phyloP scores from a whole-genome alignment of 257 asterid genomes.

The Sherardia arvensis region DNA sequence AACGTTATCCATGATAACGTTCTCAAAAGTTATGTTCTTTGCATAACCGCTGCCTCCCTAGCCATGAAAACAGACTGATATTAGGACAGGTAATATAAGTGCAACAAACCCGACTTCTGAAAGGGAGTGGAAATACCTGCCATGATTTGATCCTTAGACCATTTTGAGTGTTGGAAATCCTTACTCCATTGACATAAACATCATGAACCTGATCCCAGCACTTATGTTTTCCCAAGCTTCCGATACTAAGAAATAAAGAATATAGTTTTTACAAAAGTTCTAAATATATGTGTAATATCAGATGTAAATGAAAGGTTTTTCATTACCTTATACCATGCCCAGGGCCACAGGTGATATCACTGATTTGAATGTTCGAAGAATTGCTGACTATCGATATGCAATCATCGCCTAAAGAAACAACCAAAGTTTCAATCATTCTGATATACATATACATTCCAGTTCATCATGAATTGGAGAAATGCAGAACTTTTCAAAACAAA shows the following conservation, averaged over 20 bases:
- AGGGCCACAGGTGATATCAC: slow-evolving; percentile 42
- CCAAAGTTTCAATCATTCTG: background rate
- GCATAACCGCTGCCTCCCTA: slow-evolving; percentile 90
- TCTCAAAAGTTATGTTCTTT: slow-evolving; percentile 47
- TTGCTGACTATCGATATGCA: slow-evolving; percentile 82
- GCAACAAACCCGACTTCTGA: background rate
- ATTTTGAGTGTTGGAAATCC: slow-evolving; percentile 39
- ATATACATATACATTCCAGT: too few species aligned
- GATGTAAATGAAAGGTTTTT: background rate
- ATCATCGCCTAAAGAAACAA: slow-evolving; percentile 64
- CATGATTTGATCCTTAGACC: slow-evolving; percentile 89
- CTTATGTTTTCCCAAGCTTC: slow-evolving; percentile 67
- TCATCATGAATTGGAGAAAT: background rate
- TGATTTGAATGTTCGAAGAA: slow-evolving; percentile 49
- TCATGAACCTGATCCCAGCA: slow-evolving; percentile 46
- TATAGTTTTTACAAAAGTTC: too few species aligned
- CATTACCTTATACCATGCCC: slow-evolving; percentile 89
- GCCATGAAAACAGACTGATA: background rate
- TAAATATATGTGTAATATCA: too few species aligned
- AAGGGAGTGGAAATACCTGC: slow-evolving; percentile 42
- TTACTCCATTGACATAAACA: slow-evolving; percentile 44
- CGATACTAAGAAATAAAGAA: slow-evolving; percentile 49
- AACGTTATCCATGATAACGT: slow-evolving; percentile 66
- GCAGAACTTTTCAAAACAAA: slow-evolving; percentile 11
- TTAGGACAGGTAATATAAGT: background rate